Evolutionary conservation across 2,329 filamentous ascomycete genomes (phyloP).

Genomic region (Myriosclerotinia scirpicola): DNA sequence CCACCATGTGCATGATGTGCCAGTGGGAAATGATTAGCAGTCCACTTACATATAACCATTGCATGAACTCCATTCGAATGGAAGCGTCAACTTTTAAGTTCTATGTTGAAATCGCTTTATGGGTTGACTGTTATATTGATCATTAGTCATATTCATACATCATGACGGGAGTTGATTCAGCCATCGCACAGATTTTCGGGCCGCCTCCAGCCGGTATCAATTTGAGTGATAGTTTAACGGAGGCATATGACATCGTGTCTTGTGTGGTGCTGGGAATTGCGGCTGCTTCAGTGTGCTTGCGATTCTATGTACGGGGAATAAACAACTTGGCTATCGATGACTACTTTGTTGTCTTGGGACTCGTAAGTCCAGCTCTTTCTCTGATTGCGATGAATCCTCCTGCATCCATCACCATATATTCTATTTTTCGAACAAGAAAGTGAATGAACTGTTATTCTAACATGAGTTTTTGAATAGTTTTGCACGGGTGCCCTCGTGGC

Average conservation of each 20-base stretch:
- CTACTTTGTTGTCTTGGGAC: slow-evolving; percentile 12
- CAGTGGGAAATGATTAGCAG: slow-evolving; percentile 7
- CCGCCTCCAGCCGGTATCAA: slow-evolving; percentile 7
- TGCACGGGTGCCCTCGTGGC: slow-evolving; percentile 10
- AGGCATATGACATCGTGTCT: slow-evolving; percentile 15
- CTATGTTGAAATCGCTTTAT: not conserved
- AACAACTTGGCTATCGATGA: slow-evolving; percentile 18
- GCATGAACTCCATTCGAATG: slow-evolving; percentile 10
- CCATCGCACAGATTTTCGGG: slow-evolving; percentile 10
- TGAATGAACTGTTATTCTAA: slow-evolving; percentile 9
- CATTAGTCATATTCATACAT: not conserved
- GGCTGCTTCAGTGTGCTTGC: slow-evolving; percentile 9
- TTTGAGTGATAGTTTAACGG: slow-evolving; percentile 9
- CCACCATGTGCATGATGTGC: not conserved
- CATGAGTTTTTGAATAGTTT: not conserved
- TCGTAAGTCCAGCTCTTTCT: slow-evolving; percentile 9
- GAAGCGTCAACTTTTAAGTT: not conserved
- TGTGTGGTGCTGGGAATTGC: slow-evolving; percentile 17
- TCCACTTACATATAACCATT: not conserved
- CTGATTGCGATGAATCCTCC: not conserved
- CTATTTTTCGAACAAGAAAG: not conserved
- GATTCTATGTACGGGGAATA: slow-evolving; percentile 14
- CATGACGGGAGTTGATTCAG: slow-evolving; percentile 8
- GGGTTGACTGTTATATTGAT: slow-evolving; percentile 7
- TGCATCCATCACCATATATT: not conserved